A percentile compares a stretch with the other conserved stretches of the same genome.
phyloP scores from a whole-genome alignment of 257 asterid genomes.

The Lantana camara region DNA sequence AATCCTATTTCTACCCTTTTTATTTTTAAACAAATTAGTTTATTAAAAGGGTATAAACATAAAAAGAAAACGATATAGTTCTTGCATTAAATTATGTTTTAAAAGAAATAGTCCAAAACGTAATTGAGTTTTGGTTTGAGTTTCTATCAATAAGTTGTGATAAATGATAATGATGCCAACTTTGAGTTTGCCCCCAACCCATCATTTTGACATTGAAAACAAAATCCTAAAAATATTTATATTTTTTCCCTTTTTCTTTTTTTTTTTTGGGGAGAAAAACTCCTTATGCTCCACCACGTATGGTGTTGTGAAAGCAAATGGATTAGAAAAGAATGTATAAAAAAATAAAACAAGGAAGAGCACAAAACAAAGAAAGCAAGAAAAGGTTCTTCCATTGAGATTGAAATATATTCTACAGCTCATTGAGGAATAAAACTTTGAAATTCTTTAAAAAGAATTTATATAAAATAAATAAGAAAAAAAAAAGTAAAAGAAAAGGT shows the following conservation, averaged over 20 bases:
- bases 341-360: slow-evolving; percentile 3
- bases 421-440: slow-evolving; percentile 23
- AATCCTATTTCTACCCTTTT: no score
- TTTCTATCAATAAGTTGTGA: no score
- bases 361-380: background rate
- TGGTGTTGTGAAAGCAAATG: background rate
- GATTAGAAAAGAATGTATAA: background rate
- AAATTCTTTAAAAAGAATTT: background rate
- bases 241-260: no score
- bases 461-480: background rate
- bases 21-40: no score
- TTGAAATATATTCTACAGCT: slow-evolving; percentile 36
- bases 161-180: background rate
- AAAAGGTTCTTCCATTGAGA: slow-evolving; percentile 15
- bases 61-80: no score
- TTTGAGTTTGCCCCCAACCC: background rate
- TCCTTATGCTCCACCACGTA: background rate
- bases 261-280: background rate
- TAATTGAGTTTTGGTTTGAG: no score
- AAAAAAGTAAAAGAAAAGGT: background rate
- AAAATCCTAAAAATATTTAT: no score
- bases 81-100: no score
- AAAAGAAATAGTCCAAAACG: no score
- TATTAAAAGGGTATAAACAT: no score
- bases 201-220: slow-evolving; percentile 6